Base-by-base conservation (phyloP, 1,284 basidiomycete species). In the Pyrrhoderma lamaoense region DNA sequence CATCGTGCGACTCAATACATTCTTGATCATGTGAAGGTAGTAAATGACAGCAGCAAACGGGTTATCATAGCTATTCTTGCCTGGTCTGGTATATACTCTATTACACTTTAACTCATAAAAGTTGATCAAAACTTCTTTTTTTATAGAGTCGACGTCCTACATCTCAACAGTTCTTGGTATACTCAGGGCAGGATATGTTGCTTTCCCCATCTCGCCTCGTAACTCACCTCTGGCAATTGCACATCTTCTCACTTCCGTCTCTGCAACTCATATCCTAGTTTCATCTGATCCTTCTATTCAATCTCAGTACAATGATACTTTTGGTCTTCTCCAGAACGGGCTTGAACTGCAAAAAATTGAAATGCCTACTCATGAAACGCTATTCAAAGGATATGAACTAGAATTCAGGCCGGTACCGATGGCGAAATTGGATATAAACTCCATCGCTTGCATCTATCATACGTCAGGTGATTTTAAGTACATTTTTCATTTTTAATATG, bases 121-220 rank as follows among this genome's bases (percentile, higher is more conserved):
- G 19, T 48, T 34, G 54, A 37, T 42, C 18, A 37, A 25, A 38
- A 14, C 13, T 25, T 31, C 11, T 11, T 31, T 11, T 22, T 23
- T 35, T n/a, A 2, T 18, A 65, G 67, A 69, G 45, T 63, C 65
- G 8, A 60, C 66, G 54, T 64, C 66, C 1, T 68, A 62, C 31
- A 57, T 59, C 45, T 57, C 60, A 16, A 57, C 59, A n/a, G 47
- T 60, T 18, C 45, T 63, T 13, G 66, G 66, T 9, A 59, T 66
- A 34, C 21, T 67, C 13, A 58, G 65, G 2, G 62, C 68, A 0
- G 67, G 66, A 14, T 62, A 59, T 47, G 53, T 58, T 0, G 59
- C 60, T 1, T 67, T 68, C 53, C 61, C 60, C 0, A 59, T 67
- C 25, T 67, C 66, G 8, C 59, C 63, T 9, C 58, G 66, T 14